Conservation (phyloP, 768 basidiomycete genomes). For the Ephemerocybe angulata region DNA sequence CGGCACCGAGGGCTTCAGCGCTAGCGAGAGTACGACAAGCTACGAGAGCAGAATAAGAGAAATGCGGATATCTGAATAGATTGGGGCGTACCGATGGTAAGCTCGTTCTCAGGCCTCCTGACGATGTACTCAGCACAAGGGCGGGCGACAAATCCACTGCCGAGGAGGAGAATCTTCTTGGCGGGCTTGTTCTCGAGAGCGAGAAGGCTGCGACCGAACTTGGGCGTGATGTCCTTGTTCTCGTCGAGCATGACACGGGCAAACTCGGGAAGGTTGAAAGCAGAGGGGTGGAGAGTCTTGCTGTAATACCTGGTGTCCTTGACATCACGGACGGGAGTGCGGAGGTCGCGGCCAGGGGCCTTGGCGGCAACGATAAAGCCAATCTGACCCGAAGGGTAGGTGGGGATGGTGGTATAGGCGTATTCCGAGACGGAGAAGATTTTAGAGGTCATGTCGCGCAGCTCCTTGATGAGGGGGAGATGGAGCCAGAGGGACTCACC, state of each 20-base stretch:
- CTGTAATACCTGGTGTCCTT: conserved; percentile 82
- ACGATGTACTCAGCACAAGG: conserved; percentile 96
- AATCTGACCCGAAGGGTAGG: conserved; percentile 98
- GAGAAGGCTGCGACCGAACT: conserved; percentile 64
- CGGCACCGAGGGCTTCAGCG: conserved; percentile 64
- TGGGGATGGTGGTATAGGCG: conserved; percentile 94
- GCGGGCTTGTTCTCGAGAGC: conserved; percentile 39
- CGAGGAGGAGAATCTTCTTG: conserved; percentile 81
- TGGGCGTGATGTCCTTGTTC: conserved; percentile 63
- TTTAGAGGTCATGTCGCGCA: conserved; percentile 61
- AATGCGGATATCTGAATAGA: not conserved
- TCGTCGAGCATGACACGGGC: conserved; percentile 72
- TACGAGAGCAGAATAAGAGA: conserved; percentile 23
- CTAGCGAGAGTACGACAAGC: conserved; percentile 85
- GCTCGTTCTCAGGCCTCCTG: conserved; percentile 71
- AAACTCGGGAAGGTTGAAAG: conserved; percentile 94
- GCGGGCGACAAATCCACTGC: conserved; percentile 91
- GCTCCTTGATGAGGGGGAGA: conserved; percentile 75
- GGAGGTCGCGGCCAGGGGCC: conserved; percentile 64
- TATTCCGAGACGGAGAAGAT: conserved; percentile 85
- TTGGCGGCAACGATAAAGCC: conserved; percentile 91
- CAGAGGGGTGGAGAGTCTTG: conserved; percentile 67
- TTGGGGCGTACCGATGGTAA: conserved; percentile 72
- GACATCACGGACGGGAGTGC: conserved; percentile 69
- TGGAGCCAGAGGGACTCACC: conserved; percentile 96